Evolutionary conservation across 495 filamentous ascomycete genomes (phyloP).

Genomic region (Penicillium pulvis): DNA sequence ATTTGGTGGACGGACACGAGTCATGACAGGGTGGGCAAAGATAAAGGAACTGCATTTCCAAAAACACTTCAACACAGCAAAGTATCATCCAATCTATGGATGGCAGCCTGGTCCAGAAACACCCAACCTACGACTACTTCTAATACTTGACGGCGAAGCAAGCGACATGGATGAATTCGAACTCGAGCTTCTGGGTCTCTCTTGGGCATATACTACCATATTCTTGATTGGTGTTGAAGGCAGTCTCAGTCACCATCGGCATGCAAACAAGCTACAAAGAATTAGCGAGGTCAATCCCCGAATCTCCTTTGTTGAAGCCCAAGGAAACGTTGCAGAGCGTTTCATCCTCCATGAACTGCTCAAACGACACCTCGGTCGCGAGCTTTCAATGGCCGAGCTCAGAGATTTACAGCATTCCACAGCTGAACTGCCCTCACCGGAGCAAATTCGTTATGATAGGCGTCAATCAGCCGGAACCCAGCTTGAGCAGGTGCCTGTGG

Average conservation of each 20-base stretch:
- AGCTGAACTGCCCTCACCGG: neutral
- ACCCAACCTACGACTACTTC: constrained; percentile 43
- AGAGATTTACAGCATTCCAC: neutral
- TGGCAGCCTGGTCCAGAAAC: constrained; percentile 51
- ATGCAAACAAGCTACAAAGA: constrained; percentile 47
- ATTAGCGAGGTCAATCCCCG: constrained; percentile 50
- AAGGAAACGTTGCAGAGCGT: constrained; percentile 48
- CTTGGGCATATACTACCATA: constrained; percentile 51
- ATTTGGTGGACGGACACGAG: constrained; percentile 41
- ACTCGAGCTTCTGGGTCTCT: constrained; percentile 45
- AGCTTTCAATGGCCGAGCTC: constrained; percentile 45
- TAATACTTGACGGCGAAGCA: constrained; percentile 49
- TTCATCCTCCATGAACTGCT: constrained; percentile 50
- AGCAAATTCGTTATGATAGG: neutral
- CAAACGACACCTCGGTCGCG: constrained; percentile 48
- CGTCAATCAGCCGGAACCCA: neutral
- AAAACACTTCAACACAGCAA: constrained; percentile 46
- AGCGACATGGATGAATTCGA: constrained; percentile 55
- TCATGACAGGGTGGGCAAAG: constrained; percentile 53
- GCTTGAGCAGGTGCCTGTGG: constrained; percentile 7
- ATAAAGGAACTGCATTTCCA: constrained; percentile 50
- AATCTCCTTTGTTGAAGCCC: constrained; percentile 51
- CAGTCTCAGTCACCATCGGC: constrained; percentile 50
- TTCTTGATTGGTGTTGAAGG: constrained; percentile 52
- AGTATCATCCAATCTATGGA: constrained; percentile 47